Evolutionary conservation across 2,329 filamentous ascomycete species (phyloP).

Genomic region (Pyrenochaeta sp.): DNA sequence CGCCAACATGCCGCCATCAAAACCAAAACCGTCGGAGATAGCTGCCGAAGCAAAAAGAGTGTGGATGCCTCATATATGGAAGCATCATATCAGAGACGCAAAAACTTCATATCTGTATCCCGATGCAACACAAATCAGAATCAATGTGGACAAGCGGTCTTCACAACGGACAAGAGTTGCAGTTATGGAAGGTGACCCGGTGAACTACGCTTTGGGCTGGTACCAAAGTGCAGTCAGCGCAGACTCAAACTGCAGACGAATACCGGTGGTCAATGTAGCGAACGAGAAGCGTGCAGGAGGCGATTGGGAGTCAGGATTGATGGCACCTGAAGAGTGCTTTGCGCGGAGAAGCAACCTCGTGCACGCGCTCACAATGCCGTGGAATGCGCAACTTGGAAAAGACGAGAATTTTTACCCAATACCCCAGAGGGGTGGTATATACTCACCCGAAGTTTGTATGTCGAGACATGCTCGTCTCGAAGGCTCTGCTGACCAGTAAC

Average conservation of each 20-base stretch:
- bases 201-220: constrained; percentile 67
- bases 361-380: constrained; percentile 71
- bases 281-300: constrained; percentile 80
- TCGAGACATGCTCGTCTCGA: constrained; percentile 18
- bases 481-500: constrained; percentile 9
- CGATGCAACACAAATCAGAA: constrained; percentile 48
- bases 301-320: constrained; percentile 76
- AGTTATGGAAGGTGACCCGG: constrained; percentile 56
- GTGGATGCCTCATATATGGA: constrained; percentile 71
- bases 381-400: constrained; percentile 45
- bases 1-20: constrained; percentile 63
- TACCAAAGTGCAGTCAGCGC: constrained; percentile 50
- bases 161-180: constrained; percentile 53
- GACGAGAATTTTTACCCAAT: constrained; percentile 72
- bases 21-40: constrained; percentile 72
- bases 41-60: constrained; percentile 76
- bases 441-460: constrained; percentile 72
- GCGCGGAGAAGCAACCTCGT: constrained; percentile 78
- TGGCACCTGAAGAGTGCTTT: constrained; percentile 75
- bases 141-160: constrained; percentile 58
- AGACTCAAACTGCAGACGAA: constrained; percentile 44
- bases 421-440: constrained; percentile 72
- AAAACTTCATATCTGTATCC: constrained; percentile 67
- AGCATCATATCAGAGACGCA: constrained; percentile 63
- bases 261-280: constrained; percentile 76